Conservation (phyloP, 1,284 basidiomycete genomes). For the Cutaneotrichosporon cavernicola region DNA sequence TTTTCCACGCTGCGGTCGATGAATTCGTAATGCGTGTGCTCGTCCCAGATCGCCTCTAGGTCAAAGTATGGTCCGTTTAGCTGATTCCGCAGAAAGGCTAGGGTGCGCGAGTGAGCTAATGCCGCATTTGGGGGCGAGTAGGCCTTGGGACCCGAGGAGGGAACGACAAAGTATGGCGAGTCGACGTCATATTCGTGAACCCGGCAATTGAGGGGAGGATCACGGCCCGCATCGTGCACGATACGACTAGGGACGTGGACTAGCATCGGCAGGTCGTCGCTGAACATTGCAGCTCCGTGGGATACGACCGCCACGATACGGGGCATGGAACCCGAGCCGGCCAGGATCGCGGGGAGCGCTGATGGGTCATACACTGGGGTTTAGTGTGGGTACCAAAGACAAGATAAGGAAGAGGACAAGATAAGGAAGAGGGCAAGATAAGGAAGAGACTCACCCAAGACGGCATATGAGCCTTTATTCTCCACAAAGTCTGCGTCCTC, state of each 20-base stretch:
- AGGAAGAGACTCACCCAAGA: conserved; percentile 19
- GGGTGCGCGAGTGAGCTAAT: conserved; percentile 22
- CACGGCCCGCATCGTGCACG: background rate
- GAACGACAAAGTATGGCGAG: conserved; percentile 27
- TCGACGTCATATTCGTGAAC: conserved; percentile 18
- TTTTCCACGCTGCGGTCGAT: conserved; percentile 33
- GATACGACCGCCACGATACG: conserved; percentile 19
- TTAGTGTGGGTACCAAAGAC: conserved; percentile 9
- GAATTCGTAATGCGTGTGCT: conserved; percentile 31
- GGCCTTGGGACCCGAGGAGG: conserved; percentile 21
- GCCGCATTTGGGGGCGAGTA: conserved; percentile 23
- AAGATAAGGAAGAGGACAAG: background rate
- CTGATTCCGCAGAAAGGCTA: conserved; percentile 23
- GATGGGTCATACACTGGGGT: conserved; percentile 27
- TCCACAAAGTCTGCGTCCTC: conserved; percentile 16
- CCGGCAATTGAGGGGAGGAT: conserved; percentile 1
- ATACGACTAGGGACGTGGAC: conserved; percentile 16
- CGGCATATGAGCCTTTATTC: conserved; percentile 12
- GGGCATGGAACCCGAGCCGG: conserved; percentile 10
- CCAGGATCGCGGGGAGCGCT: conserved; percentile 19
- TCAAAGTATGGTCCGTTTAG: conserved; percentile 28
- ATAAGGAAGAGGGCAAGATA: background rate
- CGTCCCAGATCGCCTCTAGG: conserved; percentile 29
- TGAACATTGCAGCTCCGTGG: conserved; percentile 21
- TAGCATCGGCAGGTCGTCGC: conserved; percentile 15